Evolutionary conservation across 208 protist species (phyloP).

Genomic region (Zelonia costaricensis): DNA sequence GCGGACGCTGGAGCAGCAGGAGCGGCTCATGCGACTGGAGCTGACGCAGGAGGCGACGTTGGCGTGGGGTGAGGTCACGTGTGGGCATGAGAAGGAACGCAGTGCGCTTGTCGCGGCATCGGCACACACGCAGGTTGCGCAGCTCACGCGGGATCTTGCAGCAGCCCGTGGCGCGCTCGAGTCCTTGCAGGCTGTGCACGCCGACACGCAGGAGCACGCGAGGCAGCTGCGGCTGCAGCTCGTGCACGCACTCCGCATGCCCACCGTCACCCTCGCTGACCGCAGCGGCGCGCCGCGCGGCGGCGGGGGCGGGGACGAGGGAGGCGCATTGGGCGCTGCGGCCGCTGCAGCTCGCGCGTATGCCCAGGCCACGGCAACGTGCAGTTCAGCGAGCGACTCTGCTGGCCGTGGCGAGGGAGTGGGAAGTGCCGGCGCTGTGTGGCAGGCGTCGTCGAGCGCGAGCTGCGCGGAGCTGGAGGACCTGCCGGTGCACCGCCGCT

Average conservation of each 20-base stretch:
- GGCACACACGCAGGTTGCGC: not conserved
- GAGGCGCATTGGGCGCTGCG: not conserved
- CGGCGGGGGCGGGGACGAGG: not conserved
- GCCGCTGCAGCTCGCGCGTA: too few relatives aligned
- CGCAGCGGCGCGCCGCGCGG: not conserved
- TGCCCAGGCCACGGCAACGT: conserved; percentile 1
- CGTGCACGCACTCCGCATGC: conserved; percentile 46
- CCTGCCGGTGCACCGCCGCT: conserved; percentile 71
- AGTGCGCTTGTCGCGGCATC: not conserved
- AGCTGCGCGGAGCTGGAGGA: conserved; percentile 21
- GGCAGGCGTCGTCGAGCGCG: not conserved
- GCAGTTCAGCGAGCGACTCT: too few relatives aligned
- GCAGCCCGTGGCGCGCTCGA: not conserved
- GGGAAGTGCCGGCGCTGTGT: not conserved
- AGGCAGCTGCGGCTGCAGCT: conserved; percentile 47
- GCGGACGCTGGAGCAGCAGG: conserved; percentile 8
- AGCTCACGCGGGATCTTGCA: not conserved
- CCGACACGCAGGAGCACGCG: conserved; percentile 18
- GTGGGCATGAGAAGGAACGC: not conserved
- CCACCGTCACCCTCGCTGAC: conserved; percentile 47
- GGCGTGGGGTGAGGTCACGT: not conserved
- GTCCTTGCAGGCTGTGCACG: not conserved
- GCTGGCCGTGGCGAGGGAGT: not conserved
- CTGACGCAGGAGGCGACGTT: not conserved
- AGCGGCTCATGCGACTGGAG: conserved; percentile 16